phyloP scores from a whole-genome alignment of 179 eudicot species.

The Silene coronaria region DNA sequence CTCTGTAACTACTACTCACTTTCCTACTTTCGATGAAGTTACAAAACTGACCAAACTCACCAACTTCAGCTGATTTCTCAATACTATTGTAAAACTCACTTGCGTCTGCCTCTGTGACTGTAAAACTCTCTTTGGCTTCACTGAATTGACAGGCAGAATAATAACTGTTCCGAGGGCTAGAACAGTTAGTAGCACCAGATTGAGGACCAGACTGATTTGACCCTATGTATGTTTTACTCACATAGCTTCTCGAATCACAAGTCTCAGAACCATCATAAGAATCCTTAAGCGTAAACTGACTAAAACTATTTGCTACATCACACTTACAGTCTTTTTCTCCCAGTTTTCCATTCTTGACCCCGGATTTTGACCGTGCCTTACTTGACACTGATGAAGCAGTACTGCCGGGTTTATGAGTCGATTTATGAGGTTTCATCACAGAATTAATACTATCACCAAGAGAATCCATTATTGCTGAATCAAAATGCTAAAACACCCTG shows the following conservation, averaged over 20 bases:
- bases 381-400: neutral
- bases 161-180: neutral
- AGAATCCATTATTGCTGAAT: neutral
- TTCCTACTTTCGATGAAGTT: slow-evolving; percentile 45
- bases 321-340: neutral
- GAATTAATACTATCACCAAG: neutral
- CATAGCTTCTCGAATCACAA: slow-evolving; percentile 1
- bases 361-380: neutral
- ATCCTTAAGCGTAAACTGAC: neutral
- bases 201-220: slow-evolving; percentile 1
- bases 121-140: neutral
- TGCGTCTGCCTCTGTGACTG: neutral
- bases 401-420: neutral
- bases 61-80: neutral
- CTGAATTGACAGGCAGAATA: neutral
- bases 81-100: neutral
- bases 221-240: neutral
- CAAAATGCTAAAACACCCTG: neutral
- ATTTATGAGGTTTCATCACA: neutral
- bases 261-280: neutral
- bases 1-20: slow-evolving; percentile 43
- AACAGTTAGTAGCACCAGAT: neutral
- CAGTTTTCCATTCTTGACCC: neutral
- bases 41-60: neutral
- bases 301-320: neutral